Base-by-base conservation (phyloP, 2,329 filamentous ascomycete genomes). In the Arthroderma sp. region DNA sequence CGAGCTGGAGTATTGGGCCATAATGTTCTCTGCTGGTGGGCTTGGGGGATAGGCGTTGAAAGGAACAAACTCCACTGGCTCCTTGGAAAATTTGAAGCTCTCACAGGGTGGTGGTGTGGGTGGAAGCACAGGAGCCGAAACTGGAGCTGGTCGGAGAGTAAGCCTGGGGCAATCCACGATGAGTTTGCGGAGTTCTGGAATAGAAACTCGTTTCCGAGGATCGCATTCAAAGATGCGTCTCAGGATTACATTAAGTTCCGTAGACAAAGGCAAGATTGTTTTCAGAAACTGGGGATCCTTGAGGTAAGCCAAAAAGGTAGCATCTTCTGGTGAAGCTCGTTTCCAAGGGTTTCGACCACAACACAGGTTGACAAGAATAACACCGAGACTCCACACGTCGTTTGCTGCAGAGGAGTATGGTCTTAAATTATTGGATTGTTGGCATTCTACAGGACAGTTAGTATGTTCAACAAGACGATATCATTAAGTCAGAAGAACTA, bases 261-360 rank as follows among this genome's bases (percentile, higher is more conserved):
- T 74, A 45, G 91, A 88, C 58, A 98, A 68, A 22, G 91, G 89
- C 46, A 98, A 75, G 56, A 98, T 98, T 50, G 86, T 84, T 71
- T 87, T 83, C 53, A 98, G 71, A 64, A 96, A 98, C 59, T 83
- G 81, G 50, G 79, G 78, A 60, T 87, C 86, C 70, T 82, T 82
- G 55, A 84, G 76, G 68, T 84, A 96, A 44, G 88, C 88, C 58
- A 83, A 79, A 75, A 96, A 98, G 38, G 91, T 96, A 52, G 86
- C 86, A 66, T 98, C 91, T 64, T 94, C 86, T 55, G 79, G 72
- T 8, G 87, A 94, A 50, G 91, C 91, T 63, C 91, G 83, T 70
- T 96, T 96, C 91, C 91, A 98, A 48, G 91, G 91, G 68, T 98
- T 98, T 63, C 91, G 86, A 60, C 91, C 91, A 68, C 91, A 98